phyloP scores from a whole-genome alignment of 129 eudicot species.

The Ambrosia artemisiifolia region DNA sequence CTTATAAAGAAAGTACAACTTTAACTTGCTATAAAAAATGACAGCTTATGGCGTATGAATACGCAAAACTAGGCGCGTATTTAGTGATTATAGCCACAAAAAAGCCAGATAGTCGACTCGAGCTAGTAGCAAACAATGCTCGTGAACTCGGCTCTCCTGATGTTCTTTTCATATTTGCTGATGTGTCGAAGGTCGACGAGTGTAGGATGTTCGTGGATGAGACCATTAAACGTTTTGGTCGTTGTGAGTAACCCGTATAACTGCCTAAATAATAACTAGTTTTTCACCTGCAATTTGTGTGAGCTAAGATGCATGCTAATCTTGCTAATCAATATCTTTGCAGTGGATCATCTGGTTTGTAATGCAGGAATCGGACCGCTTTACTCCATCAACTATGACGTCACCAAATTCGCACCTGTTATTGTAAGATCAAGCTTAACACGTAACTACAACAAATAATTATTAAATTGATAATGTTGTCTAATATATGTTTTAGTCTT shows the following conservation, averaged over 20 bases:
- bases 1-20: no score
- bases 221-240: slow-evolving; percentile 36
- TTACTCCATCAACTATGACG: slow-evolving; percentile 20
- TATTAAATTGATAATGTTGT: background rate
- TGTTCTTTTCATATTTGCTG: slow-evolving; percentile 39
- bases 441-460: background rate
- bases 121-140: slow-evolving; percentile 35
- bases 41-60: slow-evolving; percentile 48
- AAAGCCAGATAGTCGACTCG: slow-evolving; percentile 28
- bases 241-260: slow-evolving; percentile 24
- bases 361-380: slow-evolving; percentile 43
- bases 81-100: slow-evolving; percentile 35
- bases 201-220: slow-evolving; percentile 37
- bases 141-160: slow-evolving; percentile 44
- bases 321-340: background rate
- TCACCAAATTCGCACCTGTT: slow-evolving; percentile 31
- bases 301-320: background rate
- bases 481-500: no score
- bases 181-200: slow-evolving; percentile 42
- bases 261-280: background rate
- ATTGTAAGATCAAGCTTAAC: slow-evolving; percentile 31
- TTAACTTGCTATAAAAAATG: background rate
- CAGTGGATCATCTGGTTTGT: slow-evolving; percentile 61
- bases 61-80: slow-evolving; percentile 47
- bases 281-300: background rate